Base-by-base conservation (phyloP, 2,329 filamentous ascomycete species). In the Alternaria tenuissima region DNA sequence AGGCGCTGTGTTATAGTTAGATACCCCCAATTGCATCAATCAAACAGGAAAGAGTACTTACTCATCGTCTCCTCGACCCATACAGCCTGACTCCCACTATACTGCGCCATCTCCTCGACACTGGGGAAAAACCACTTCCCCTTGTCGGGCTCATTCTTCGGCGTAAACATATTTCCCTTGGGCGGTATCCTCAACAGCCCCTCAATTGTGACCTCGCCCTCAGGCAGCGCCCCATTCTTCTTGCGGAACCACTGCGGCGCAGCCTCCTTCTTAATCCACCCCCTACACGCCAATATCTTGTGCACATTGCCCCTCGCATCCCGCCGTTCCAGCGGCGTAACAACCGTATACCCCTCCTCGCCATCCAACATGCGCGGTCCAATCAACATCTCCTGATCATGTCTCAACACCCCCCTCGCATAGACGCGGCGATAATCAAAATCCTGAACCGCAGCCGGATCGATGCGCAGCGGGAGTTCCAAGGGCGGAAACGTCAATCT, bases 141-240 rank as follows among this genome's bases (percentile, higher is more conserved):
- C 74, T 89, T 88, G 68, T 94, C 89, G 0, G 94, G 94, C 69
- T 88, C 84, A 72, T 99, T 99, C 0, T 91, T 89, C 0, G 95
- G 95, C 57, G 95, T 99, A 78, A 99, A 99, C 86, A 94, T 91
- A 78, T 99, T 99, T 85, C 94, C 96, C 86, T 96, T 95, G 87
- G 92, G 96, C 8, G 94, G 94, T 81, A 95, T 88, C 61, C 95
- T 82, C 76, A 99, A 77, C 76, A 99, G 73, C 0, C 95, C 95
- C 80, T 97, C 89, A 3, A 99, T 88, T 0, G 85, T 86, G 9
- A 98, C 89, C 71, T 91, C 87, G 0, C 88, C 92, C 49, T 74
- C 77, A 0, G 91, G 90, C 67, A 98, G 69, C 1, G 88, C 88
- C 24, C 88, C 86, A 0, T 85, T 77, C 61, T 68, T 62, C 61